Percentiles rank a stretch among this genome's conserved stretches.
These are phyloP conservation scores for Hyaloscypha finlandica DNA, from an alignment of 495 filamentous ascomycete genomes.

Conservation along the genomic window DNA sequence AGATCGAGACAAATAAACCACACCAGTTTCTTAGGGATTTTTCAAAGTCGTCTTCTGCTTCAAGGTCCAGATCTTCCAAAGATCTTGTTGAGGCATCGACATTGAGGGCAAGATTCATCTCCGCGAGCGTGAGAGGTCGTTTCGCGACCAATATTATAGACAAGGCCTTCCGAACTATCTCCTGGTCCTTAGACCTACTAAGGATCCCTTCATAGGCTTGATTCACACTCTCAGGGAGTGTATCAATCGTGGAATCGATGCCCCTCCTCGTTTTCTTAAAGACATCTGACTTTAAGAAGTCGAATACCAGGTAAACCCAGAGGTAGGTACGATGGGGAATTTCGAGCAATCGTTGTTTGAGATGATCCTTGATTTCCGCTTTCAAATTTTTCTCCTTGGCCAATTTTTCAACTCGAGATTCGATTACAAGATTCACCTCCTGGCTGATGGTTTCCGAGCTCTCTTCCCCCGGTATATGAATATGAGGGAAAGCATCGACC, in stretches of 20 bases:
- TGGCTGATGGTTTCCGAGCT: conserved; percentile 40
- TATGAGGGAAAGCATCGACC: conserved; percentile 28
- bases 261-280: neutral
- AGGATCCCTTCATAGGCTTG: conserved; percentile 45
- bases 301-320: conserved; percentile 32
- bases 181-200: conserved; percentile 27
- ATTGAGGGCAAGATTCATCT: conserved; percentile 43
- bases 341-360: conserved; percentile 23
- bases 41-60: conserved; percentile 27
- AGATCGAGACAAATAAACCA: conserved; percentile 41
- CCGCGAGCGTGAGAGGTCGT: conserved; percentile 39
- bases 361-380: conserved; percentile 23
- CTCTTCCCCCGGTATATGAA: conserved; percentile 41
- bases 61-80: conserved; percentile 18
- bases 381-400: neutral
- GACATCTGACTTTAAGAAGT: conserved; percentile 14
- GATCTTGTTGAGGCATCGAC: conserved; percentile 2
- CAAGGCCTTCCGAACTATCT: conserved; percentile 34
- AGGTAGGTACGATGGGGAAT: conserved; percentile 22
- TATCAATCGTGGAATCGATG: neutral
- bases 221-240: conserved; percentile 19
- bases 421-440: conserved; percentile 21
- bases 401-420: conserved; percentile 1
- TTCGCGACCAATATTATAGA: conserved; percentile 41
- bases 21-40: conserved; percentile 36